Base-by-base conservation (phyloP, 1,139 yeast species). In the Yamadazyma oceani region DNA sequence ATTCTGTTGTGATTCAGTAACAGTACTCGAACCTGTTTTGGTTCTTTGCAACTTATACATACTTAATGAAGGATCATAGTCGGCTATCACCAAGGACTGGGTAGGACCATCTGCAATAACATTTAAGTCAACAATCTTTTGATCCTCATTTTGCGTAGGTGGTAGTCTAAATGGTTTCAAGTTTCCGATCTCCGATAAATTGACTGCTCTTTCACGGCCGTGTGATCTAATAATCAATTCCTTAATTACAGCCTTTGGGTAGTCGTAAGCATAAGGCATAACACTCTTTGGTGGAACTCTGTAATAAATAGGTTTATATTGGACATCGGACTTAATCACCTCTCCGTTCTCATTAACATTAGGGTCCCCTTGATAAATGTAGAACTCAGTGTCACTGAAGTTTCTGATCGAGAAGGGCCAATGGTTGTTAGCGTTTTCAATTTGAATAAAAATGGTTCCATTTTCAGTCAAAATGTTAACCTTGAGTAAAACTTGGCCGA, bases 231-330 rank as follows among this genome's bases (percentile, higher is more conserved):
- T 64, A 3, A 88, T 73, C 25, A 94, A 63, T 53, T 90, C 96
- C 57, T 89, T 90, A 32, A 85, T 76, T 10, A 80, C 69, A 0
- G 96, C 97, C 39, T 95, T 88, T 0, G 98, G 98, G 61, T 79
- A 92, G 57, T 94, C 98, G 88, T 96, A 94, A 0, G 98, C 89
- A 59, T 92, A 94, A 0, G 97, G 97, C 98, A 94, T 94, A 2
- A 88, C 95, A 65, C 96, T 87, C 56, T 80, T 82, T 1, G 95
- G 81, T 0, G 97, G 97, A 17, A 90, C 73, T 41, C 78, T 76
- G 56, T 90, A 92, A 52, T 75, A 80, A 17, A 88, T 72, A 2
- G 94, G 94, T 46, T 80, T 81, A 55, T 80, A 85, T n/a, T 66
- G 67, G 5, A 63, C 67, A 40, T 69, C 64, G 52, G 69, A 45